These are phyloP conservation scores for Poa annua DNA, from an alignment of 176 grass and related monocot genomes.

Conservation along the genomic window DNA sequence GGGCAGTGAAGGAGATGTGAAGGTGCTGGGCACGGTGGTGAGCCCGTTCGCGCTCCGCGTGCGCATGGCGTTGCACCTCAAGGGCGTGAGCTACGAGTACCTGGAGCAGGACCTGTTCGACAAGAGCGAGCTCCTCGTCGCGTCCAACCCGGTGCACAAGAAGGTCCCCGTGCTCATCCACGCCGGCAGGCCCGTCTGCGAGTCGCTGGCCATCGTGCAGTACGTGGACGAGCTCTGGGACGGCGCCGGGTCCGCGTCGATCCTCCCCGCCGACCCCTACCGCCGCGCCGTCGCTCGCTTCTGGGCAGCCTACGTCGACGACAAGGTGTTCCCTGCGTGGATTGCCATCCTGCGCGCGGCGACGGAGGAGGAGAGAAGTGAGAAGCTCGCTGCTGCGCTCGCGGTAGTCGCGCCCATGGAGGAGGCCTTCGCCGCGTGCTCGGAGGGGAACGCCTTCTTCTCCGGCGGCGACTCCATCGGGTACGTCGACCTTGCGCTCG, in stretches of 20 bases:
- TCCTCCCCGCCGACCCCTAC: neutral
- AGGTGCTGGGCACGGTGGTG: constrained; percentile 32
- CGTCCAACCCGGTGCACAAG: constrained; percentile 54
- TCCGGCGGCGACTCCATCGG: neutral
- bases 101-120: neutral
- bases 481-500: constrained; percentile 1
- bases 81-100: constrained; percentile 52
- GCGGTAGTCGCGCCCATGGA: neutral
- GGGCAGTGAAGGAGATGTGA: constrained; percentile 21
- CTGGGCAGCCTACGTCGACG: constrained; percentile 11
- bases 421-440: neutral
- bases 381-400: neutral
- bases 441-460: neutral
- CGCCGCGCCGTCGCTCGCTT: neutral
- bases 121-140: constrained; percentile 19
- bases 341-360: neutral
- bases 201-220: constrained; percentile 9
- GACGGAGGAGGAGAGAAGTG: neutral
- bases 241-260: neutral
- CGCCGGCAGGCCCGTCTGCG: constrained; percentile 7
- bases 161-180: constrained; percentile 54
- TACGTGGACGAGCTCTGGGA: constrained; percentile 1
- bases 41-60: constrained; percentile 49
- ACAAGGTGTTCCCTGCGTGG: neutral
- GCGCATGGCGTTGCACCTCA: constrained; percentile 51